A percentile compares a stretch with the other conserved stretches of the same genome.
Evolutionary conservation across 1,284 basidiomycete genomes (phyloP).

Genomic region (Coriolopsis trogii): DNA sequence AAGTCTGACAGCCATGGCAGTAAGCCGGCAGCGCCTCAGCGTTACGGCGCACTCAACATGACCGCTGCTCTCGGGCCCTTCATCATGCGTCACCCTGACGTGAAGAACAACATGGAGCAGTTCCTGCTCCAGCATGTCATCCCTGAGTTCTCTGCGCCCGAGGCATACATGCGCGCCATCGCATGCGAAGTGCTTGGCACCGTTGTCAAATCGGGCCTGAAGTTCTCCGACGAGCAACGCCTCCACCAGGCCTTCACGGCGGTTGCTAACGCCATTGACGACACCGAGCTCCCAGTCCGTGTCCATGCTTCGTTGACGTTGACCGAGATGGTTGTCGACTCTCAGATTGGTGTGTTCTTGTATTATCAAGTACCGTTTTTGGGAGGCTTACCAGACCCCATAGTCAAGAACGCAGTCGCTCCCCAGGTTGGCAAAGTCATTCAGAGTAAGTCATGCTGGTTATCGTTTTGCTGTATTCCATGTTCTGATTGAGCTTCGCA

Average conservation of each 20-base stretch:
- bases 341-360: conserved; percentile 57
- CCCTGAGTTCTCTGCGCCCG: conserved; percentile 64
- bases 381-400: not conserved
- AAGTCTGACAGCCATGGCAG: conserved; percentile 32
- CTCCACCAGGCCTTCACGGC: conserved; percentile 66
- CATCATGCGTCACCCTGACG: conserved; percentile 81
- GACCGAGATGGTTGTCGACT: conserved; percentile 73
- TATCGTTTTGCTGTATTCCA: not conserved
- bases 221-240: conserved; percentile 70
- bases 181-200: conserved; percentile 81
- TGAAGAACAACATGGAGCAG: conserved; percentile 74
- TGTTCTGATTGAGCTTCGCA: not conserved
- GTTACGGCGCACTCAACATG: conserved; percentile 85
- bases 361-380: not conserved
- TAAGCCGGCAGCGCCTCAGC: conserved; percentile 60
- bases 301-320: conserved; percentile 84
- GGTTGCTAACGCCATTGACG: conserved; percentile 65
- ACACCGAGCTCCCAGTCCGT: conserved; percentile 81
- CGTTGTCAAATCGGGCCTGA: conserved; percentile 66
- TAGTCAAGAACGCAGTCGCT: conserved; percentile 73
- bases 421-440: conserved; percentile 87
- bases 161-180: conserved; percentile 76
- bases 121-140: conserved; percentile 76
- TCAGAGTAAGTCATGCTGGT: conserved; percentile 58
- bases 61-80: conserved; percentile 72